Conservation (phyloP, 345 rosid species). For the Gossypium herbaceum region DNA sequence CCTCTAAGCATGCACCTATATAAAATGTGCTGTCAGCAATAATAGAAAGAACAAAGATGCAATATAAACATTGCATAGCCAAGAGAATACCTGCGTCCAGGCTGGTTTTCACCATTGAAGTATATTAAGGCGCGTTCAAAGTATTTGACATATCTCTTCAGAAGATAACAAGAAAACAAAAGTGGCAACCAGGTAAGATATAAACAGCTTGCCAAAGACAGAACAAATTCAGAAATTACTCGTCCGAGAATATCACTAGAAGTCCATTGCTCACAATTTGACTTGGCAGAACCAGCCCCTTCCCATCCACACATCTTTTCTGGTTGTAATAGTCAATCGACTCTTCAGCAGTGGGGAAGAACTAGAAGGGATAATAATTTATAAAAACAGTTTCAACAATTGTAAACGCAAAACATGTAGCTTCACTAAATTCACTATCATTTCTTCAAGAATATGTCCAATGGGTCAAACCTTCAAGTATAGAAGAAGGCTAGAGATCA, state of each 20-base stretch:
- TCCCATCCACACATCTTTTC: conserved; percentile 79
- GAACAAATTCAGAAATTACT: not conserved
- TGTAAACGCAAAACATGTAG: conserved; percentile 5
- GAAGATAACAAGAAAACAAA: not conserved
- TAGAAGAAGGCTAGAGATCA: conserved; percentile 84
- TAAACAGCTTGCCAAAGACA: not conserved
- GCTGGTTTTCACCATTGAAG: conserved; percentile 78
- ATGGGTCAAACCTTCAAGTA: conserved; percentile 52
- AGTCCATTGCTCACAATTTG: conserved; percentile 59
- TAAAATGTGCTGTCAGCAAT: conserved; percentile 12
- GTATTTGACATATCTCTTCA: conserved; percentile 80
- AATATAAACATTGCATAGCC: conserved; percentile 4
- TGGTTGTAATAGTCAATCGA: conserved; percentile 84
- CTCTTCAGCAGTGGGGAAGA: conserved; percentile 92
- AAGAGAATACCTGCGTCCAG: conserved; percentile 60
- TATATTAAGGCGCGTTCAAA: conserved; percentile 66
- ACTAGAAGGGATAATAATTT: conserved; percentile 36
- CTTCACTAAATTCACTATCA: conserved; percentile 10
- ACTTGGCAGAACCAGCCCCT: conserved; percentile 84
- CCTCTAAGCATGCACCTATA: conserved; percentile 88
- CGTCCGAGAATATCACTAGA: not conserved
- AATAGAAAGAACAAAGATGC: conserved; percentile 3
- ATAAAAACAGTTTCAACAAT: conserved; percentile 6
- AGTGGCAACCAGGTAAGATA: not conserved
- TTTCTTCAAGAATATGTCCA: conserved; percentile 4